Evolutionary conservation across 768 basidiomycete species (phyloP).

Genomic region (Inosperma sp.): DNA sequence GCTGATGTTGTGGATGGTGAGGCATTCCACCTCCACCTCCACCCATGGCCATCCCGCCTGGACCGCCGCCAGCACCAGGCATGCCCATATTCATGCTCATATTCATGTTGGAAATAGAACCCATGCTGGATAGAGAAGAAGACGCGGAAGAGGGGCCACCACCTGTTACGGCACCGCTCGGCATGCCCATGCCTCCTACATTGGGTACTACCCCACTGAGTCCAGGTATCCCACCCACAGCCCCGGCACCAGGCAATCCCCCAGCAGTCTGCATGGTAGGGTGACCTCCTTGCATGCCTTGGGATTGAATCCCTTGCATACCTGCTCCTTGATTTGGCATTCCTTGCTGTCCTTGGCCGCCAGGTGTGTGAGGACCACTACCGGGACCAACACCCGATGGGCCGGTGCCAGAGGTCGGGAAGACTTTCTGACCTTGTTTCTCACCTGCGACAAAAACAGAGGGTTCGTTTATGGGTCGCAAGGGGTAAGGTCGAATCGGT

Average conservation of each 20-base stretch:
- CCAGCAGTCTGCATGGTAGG: conserved; percentile 3
- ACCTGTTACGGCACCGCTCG: too few species aligned
- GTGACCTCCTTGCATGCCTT: too few species aligned
- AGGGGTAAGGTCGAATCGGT: conserved; percentile 67
- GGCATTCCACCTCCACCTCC: not conserved
- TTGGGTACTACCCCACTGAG: not conserved
- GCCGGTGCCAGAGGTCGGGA: conserved; percentile 27
- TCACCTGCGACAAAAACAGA: conserved; percentile 68
- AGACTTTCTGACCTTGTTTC: conserved; percentile 66
- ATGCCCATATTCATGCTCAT: too few species aligned
- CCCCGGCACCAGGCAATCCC: not conserved
- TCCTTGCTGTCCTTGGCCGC: conserved; percentile 2
- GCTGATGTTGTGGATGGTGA: not conserved
- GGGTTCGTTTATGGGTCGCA: conserved; percentile 62
- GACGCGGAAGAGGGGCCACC: too few species aligned
- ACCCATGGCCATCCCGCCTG: not conserved
- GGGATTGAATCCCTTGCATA: too few species aligned
- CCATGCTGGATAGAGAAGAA: too few species aligned
- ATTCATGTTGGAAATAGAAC: too few species aligned
- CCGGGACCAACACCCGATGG: conserved; percentile 1
- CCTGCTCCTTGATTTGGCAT: not conserved
- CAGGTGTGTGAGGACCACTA: too few species aligned
- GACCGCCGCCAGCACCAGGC: too few species aligned
- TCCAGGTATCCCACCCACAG: not conserved
- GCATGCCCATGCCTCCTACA: not conserved